These are phyloP conservation scores for Clonostachys byssicola DNA, from an alignment of 2,329 filamentous ascomycete genomes.

Conservation along the genomic window DNA sequence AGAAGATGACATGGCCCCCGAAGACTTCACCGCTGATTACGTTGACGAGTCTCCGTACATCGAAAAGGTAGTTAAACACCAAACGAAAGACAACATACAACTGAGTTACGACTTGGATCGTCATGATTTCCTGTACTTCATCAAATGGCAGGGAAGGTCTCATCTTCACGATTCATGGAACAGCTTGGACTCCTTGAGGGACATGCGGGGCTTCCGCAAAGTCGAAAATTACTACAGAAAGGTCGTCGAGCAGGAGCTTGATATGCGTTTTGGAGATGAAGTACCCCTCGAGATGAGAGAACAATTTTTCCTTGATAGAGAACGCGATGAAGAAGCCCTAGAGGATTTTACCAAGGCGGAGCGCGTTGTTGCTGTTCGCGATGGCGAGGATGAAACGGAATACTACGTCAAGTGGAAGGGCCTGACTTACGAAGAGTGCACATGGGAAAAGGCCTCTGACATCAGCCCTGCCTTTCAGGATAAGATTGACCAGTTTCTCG, in stretches of 20 bases:
- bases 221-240: constrained; percentile 95
- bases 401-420: constrained; percentile 98
- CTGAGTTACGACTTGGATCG: constrained; percentile 51
- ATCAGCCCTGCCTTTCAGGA: constrained; percentile 77
- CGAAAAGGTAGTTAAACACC: constrained; percentile 86
- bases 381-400: constrained; percentile 76
- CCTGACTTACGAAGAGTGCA: constrained; percentile 88
- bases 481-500: constrained; percentile 87
- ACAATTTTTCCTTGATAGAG: constrained; percentile 92
- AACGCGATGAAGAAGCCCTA: constrained; percentile 82
- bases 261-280: constrained; percentile 71
- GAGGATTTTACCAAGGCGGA: constrained; percentile 91
- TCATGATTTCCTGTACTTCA: constrained; percentile 83
- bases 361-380: constrained; percentile 79
- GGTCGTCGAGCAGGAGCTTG: constrained; percentile 73
- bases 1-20: constrained; percentile 50
- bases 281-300: constrained; percentile 82
- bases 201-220: constrained; percentile 80
- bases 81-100: constrained; percentile 65
- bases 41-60: constrained; percentile 83
- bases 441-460: constrained; percentile 79
- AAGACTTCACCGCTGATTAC: constrained; percentile 64
- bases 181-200: constrained; percentile 66
- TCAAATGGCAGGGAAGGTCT: constrained; percentile 97
- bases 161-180: constrained; percentile 98